These are phyloP conservation scores for Oidiodendron maius DNA, from an alignment of 495 filamentous ascomycete species.

Conservation along the genomic window DNA sequence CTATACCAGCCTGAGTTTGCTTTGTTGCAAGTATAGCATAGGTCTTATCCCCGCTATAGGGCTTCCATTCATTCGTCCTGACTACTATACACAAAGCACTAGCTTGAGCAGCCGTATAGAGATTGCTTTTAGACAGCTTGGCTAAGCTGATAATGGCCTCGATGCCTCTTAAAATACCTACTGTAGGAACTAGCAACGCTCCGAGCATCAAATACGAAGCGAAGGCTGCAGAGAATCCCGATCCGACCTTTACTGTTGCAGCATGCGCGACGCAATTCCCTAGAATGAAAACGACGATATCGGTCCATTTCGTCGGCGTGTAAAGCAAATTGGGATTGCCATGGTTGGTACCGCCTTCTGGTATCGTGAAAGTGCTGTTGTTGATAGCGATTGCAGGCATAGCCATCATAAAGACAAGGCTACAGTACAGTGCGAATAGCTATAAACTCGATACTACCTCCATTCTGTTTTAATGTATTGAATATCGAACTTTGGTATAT, in stretches of 20 bases:
- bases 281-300: conserved; percentile 7
- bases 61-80: conserved; percentile 3
- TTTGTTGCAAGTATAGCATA: no score
- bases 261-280: conserved; percentile 14
- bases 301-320: conserved; percentile 1
- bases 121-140: background rate
- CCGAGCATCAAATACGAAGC: conserved; percentile 1
- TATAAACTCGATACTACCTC: no score
- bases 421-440: no score
- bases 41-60: no score
- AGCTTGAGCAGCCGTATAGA: conserved; percentile 13
- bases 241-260: conserved; percentile 2
- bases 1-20: no score
- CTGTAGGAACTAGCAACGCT: conserved; percentile 5
- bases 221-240: background rate
- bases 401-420: no score
- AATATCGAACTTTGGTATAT: no score
- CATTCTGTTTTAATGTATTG: no score
- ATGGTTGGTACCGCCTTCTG: conserved; percentile 6
- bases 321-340: conserved; percentile 13
- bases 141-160: background rate
- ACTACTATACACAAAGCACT: conserved; percentile 33
- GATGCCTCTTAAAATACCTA: conserved; percentile 8
- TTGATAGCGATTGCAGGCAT: background rate
- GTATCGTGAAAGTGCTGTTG: conserved; percentile 9